Conservation (phyloP, 805 yeast genomes). For the Yarrowia yakushimensis region DNA sequence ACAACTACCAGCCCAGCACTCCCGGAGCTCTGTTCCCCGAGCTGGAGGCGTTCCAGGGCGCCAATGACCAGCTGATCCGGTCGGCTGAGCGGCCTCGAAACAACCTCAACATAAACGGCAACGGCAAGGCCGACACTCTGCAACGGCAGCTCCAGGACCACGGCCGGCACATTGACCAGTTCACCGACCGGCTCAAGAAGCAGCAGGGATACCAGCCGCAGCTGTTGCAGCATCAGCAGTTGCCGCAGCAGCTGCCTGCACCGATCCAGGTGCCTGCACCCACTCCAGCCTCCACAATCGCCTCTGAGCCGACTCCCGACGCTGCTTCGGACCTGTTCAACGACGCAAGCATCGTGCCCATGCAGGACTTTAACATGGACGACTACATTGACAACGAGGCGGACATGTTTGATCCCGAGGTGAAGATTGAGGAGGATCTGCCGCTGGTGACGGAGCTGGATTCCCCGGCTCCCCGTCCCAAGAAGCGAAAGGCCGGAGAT, state of each 20-base stretch:
- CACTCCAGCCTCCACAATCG: conserved; percentile 12
- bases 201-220: conserved; percentile 21
- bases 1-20: conserved; percentile 20
- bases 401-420: conserved; percentile 21
- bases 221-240: neutral
- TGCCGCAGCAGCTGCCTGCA: neutral
- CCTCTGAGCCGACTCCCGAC: conserved; percentile 4
- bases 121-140: conserved; percentile 17
- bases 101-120: conserved; percentile 22
- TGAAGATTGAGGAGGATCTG: conserved; percentile 3
- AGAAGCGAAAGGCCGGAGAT: conserved; percentile 23
- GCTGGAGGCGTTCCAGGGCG: conserved; percentile 26
- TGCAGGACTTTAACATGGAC: conserved; percentile 23
- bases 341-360: neutral
- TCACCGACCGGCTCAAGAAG: conserved; percentile 19
- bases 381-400: conserved; percentile 22
- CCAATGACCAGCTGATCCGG: conserved; percentile 22
- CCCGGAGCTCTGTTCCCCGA: conserved; percentile 29
- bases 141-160: conserved; percentile 20
- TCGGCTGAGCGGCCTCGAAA: conserved; percentile 16
- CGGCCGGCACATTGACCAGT: conserved; percentile 20
- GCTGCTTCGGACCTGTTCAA: conserved; percentile 1
- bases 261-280: neutral
- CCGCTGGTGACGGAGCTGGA: conserved; percentile 16
- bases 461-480: conserved; percentile 13